Evolutionary conservation across 441 rosid genomes (phyloP), one percentile per base, ranked within the genome.

Genomic region (Adansonia madagascariensis): DNA sequence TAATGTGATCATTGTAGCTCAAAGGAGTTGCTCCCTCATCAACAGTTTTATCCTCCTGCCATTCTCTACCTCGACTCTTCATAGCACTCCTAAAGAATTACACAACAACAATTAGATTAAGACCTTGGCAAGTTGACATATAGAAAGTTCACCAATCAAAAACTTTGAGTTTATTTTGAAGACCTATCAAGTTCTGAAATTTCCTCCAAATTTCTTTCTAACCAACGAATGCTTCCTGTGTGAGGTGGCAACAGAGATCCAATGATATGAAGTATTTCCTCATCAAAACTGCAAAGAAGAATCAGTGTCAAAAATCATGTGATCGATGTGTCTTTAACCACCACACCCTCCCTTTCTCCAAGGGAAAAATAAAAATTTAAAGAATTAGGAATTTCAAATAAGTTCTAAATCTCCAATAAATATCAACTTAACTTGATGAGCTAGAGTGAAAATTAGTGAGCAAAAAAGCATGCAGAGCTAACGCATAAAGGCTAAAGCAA

Each of bases 201-300:
- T 67, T 84, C 85, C 66, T 79, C 77, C 17, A 74, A 75, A 57
- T 85, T 72, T 77, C 86, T 91, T 53, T 89, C 89, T 24, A 94
- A 82, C 94, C 93, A 93, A 77, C 80, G 74, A 8, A 87, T 79
- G 57, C 89, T 88, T 82, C 97, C 94, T 17, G 95, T 94, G 78
- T 82, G 79, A 59, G 78, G 83, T 24, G 88, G 86, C 56, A 79
- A 76, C 73, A 94, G 76, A 5, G 99, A 92, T 41, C 99, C 97
- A 65, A 84, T 81, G 77, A 92, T 90, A 85, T 90, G 97, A 80
- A 92, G 81, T 46, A 86, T 87, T 84, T 95, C 98, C 83, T 90
- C 91, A 80, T 93, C 92, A 75, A 92, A 82, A 85, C 95, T 95
- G 88, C 86, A 86, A 75, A 70, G 56, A 64, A 76, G 14, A 70